Evolutionary conservation across 2,329 filamentous ascomycete genomes (phyloP).

Genomic region (Cladosporium cucumerinum): DNA sequence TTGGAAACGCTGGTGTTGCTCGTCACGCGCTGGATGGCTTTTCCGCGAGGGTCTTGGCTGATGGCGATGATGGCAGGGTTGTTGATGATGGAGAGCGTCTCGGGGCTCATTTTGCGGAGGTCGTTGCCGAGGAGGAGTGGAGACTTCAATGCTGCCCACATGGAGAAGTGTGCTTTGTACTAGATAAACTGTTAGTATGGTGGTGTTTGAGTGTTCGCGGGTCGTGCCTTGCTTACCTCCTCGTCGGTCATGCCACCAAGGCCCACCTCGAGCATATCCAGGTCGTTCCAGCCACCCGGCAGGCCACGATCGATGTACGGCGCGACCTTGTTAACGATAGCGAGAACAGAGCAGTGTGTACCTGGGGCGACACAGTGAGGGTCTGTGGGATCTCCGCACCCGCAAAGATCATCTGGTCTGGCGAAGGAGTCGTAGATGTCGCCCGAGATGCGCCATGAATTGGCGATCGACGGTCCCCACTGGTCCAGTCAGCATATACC

Average conservation of each 20-base stretch:
- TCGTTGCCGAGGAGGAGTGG: conserved; percentile 49
- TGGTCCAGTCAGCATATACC: conserved; percentile 35
- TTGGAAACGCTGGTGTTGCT: conserved; percentile 38
- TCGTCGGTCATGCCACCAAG: conserved; percentile 38
- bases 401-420: conserved; percentile 42
- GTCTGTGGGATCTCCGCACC: conserved; percentile 38
- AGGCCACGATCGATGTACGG: conserved; percentile 41
- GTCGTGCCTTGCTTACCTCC: conserved; percentile 34
- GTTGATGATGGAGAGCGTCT: conserved; percentile 45
- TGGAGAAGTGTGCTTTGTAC: conserved; percentile 45
- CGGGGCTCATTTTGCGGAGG: conserved; percentile 39
- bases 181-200: conserved; percentile 27
- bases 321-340: conserved; percentile 50
- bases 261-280: conserved; percentile 50
- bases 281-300: conserved; percentile 48
- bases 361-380: conserved; percentile 45
- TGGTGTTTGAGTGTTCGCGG: conserved; percentile 3
- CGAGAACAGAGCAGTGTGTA: conserved; percentile 49
- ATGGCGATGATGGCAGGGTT: conserved; percentile 51
- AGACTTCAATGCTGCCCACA: conserved; percentile 50
- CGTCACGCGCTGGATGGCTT: conserved; percentile 45
- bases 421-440: conserved; percentile 49
- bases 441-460: conserved; percentile 47
- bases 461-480: conserved; percentile 47
- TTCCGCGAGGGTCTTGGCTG: conserved; percentile 46